Conservation (phyloP, 148 eudicot species). For the Hydrangea macrophylla region DNA sequence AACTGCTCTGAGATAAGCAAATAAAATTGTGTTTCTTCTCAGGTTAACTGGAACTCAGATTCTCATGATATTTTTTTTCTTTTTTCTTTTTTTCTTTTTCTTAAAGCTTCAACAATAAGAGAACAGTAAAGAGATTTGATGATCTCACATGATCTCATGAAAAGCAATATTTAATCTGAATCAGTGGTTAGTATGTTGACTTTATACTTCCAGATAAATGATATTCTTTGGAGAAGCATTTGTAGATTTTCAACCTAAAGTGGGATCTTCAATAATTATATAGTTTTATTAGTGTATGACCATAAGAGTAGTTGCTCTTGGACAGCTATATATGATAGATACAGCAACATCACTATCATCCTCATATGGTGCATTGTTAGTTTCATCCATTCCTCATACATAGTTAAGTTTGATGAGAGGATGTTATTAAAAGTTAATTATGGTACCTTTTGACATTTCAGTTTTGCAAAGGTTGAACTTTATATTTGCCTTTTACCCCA, state of each 20-base stretch:
- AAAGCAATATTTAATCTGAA: not conserved
- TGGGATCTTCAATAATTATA: not conserved
- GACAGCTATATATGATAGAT: not conserved
- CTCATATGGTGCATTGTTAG: not conserved
- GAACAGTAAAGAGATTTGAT: too few relatives aligned
- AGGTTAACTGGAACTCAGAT: too few relatives aligned
- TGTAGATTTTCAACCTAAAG: not conserved
- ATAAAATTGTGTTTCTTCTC: too few relatives aligned
- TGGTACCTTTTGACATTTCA: not conserved
- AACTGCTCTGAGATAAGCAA: too few relatives aligned
- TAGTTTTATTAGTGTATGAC: not conserved
- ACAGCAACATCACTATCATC: not conserved
- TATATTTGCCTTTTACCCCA: conserved; percentile 3
- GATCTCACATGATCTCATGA: not conserved
- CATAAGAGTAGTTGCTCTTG: not conserved
- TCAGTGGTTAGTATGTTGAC: conserved; percentile 1
- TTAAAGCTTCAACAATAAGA: too few relatives aligned
- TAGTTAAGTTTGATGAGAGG: not conserved
- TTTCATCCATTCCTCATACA: not conserved
- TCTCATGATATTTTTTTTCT: too few relatives aligned
- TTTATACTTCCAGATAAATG: not conserved
- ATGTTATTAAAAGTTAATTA: not conserved
- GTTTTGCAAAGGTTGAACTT: not conserved
- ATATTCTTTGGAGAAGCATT: not conserved
- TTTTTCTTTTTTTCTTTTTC: too few relatives aligned